Percentiles rank a stretch among this genome's conserved stretches.
Evolutionary conservation across 2,329 filamentous ascomycete genomes (phyloP).

Genomic region (Cladosporium colombiae): DNA sequence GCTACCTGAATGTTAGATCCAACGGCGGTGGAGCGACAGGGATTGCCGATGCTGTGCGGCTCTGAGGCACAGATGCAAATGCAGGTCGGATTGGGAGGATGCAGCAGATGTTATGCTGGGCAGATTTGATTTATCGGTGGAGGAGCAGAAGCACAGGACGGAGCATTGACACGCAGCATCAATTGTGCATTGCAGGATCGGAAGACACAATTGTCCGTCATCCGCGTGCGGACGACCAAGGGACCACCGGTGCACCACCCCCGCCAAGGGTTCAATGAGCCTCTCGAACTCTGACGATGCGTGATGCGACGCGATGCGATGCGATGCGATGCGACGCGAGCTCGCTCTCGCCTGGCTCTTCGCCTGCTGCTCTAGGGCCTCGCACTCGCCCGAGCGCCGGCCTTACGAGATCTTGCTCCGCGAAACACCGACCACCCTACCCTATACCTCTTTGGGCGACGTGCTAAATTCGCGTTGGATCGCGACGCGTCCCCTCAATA

Average conservation of each 20-base stretch:
- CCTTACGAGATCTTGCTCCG: neutral
- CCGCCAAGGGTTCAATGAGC: neutral
- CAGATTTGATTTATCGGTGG: neutral
- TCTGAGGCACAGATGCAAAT: conserved; percentile 2
- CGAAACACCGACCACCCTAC: neutral
- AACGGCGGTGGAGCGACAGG: conserved; percentile 3
- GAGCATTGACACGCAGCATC: neutral
- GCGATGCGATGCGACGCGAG: too few species aligned
- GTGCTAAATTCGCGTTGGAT: neutral
- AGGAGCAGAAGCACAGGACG: neutral
- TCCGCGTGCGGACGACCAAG: neutral
- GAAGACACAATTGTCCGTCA: conserved; percentile 1
- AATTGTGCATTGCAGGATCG: neutral
- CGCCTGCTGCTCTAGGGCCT: neutral
- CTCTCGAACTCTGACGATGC: conserved; percentile 2
- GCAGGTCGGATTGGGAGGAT: neutral
- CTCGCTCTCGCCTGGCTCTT: neutral
- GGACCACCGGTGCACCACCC: neutral
- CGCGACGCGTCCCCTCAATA: neutral
- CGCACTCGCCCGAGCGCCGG: neutral
- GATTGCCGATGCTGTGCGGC: neutral
- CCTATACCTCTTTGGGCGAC: neutral
- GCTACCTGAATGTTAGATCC: conserved; percentile 1
- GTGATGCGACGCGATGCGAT: neutral
- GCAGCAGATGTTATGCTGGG: neutral